These are phyloP conservation scores for Rhinocladiella mackenziei DNA, from an alignment of 2,329 filamentous ascomycete genomes.

Conservation along the genomic window DNA sequence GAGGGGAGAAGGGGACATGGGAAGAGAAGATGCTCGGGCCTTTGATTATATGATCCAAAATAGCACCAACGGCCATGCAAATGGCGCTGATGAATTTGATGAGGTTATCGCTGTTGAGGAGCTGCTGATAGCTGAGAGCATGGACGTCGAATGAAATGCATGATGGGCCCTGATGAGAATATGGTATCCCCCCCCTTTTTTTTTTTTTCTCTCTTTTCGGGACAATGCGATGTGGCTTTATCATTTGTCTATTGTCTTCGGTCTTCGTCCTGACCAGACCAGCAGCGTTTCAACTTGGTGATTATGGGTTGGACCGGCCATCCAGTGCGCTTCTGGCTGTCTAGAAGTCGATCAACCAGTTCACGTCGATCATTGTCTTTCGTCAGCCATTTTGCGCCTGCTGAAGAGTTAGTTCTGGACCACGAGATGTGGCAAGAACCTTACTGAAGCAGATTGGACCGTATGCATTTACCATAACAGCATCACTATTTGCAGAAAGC, in stretches of 20 bases:
- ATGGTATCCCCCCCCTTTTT: no score
- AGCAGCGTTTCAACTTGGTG: constrained; percentile 11
- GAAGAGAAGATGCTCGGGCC: constrained; percentile 21
- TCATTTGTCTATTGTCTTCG: no score
- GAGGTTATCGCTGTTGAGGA: constrained; percentile 40
- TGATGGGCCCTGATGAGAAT: not conserved
- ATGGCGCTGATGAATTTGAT: constrained; percentile 35
- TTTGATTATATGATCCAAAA: constrained; percentile 27
- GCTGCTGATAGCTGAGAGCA: constrained; percentile 36
- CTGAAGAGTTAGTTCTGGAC: not conserved
- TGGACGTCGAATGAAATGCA: constrained; percentile 35
- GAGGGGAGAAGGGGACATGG: constrained; percentile 47
- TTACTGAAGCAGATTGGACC: constrained; percentile 48
- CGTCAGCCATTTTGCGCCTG: constrained; percentile 12
- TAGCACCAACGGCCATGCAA: constrained; percentile 21
- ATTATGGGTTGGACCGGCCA: constrained; percentile 9
- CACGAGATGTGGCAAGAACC: constrained; percentile 16
- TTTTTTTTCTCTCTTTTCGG: no score
- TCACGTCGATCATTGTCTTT: constrained; percentile 9
- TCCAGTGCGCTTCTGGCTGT: constrained; percentile 14
- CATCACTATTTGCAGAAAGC: constrained; percentile 42
- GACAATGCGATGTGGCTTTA: no score
- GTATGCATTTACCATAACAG: constrained; percentile 49
- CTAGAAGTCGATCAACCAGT: constrained; percentile 8
- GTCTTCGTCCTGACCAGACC: not conserved